Percentiles rank a stretch among this genome's conserved stretches.
Evolutionary conservation across 768 basidiomycete genomes (phyloP).

Genomic region (Rhodotorula paludigena): DNA sequence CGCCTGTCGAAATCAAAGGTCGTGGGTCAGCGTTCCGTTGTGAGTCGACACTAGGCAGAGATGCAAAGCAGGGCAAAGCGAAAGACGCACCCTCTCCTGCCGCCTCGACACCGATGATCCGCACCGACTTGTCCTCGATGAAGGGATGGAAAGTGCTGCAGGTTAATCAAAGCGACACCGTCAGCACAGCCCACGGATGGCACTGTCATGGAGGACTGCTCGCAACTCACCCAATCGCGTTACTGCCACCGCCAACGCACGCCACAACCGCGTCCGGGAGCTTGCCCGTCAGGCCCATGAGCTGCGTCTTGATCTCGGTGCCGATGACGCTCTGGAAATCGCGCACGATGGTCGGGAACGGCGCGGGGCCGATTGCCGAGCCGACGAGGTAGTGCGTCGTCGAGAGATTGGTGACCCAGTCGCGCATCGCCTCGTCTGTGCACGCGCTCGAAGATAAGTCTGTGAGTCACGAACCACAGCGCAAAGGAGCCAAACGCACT

Average conservation of each 20-base stretch:
- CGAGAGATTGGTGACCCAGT: conserved; percentile 95
- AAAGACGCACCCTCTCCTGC: conserved; percentile 76
- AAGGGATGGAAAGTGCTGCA: conserved; percentile 86
- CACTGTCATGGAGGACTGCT: too few relatives aligned
- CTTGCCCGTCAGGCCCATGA: conserved; percentile 67
- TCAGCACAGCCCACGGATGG: not conserved
- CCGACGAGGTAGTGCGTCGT: conserved; percentile 96
- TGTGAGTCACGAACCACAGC: not conserved
- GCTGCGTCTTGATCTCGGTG: conserved; percentile 83
- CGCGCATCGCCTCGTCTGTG: conserved; percentile 81
- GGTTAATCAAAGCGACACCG: not conserved
- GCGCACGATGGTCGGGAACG: conserved; percentile 97
- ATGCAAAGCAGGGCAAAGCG: not conserved
- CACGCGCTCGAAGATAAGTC: not conserved
- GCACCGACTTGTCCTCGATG: conserved; percentile 77
- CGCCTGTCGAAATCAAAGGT: conserved; percentile 52
- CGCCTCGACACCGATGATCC: conserved; percentile 89
- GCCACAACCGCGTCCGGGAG: conserved; percentile 91
- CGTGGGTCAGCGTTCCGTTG: not conserved
- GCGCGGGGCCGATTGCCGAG: conserved; percentile 94
- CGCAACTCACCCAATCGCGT: conserved; percentile 65
- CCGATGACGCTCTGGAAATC: conserved; percentile 97
- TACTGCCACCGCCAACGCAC: conserved; percentile 95
- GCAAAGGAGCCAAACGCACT: conserved; percentile 46
- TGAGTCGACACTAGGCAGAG: not conserved